phyloP scores from a whole-genome alignment of 495 filamentous ascomycete species.

The Achaetomiella virescens region DNA sequence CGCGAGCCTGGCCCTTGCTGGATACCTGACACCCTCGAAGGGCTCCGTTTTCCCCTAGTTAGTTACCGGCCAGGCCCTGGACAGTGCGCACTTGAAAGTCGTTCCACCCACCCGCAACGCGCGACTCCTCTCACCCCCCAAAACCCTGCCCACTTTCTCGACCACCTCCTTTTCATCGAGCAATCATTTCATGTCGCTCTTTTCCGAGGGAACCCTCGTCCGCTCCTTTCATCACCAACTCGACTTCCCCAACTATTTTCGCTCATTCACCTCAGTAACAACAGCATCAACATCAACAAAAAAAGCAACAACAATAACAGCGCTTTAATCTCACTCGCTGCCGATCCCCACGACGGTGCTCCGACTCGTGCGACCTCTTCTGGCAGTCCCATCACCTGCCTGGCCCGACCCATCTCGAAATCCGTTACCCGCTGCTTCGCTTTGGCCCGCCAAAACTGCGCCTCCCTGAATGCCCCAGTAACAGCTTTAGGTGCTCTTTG shows the following conservation, averaged over 20 bases:
- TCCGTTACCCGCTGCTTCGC: not conserved
- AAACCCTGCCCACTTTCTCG: constrained; percentile 14
- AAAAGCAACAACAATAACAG: not conserved
- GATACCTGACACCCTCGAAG: constrained; percentile 1
- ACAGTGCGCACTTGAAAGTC: not conserved
- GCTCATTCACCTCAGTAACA: constrained; percentile 8
- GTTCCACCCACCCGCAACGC: constrained; percentile 21
- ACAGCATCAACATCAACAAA: no score
- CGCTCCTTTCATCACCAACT: constrained; percentile 23
- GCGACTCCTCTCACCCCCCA: constrained; percentile 7
- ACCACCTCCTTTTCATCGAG: constrained; percentile 17
- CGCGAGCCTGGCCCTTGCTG: constrained; percentile 15
- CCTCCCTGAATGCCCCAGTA: constrained; percentile 33
- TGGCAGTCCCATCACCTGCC: not conserved
- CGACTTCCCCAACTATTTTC: constrained; percentile 12
- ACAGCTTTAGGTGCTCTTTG: constrained; percentile 26
- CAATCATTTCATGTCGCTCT: constrained; percentile 32
- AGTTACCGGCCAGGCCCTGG: constrained; percentile 9
- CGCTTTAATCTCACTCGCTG: constrained; percentile 13
- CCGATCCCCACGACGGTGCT: constrained; percentile 4
- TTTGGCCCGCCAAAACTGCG: not conserved
- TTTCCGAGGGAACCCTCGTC: constrained; percentile 29
- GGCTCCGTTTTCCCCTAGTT: constrained; percentile 13
- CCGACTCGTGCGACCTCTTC: not conserved
- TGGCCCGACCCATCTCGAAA: not conserved